Base-by-base conservation (phyloP, 2,329 filamentous ascomycete species). In the Sarocladium kiliense region DNA sequence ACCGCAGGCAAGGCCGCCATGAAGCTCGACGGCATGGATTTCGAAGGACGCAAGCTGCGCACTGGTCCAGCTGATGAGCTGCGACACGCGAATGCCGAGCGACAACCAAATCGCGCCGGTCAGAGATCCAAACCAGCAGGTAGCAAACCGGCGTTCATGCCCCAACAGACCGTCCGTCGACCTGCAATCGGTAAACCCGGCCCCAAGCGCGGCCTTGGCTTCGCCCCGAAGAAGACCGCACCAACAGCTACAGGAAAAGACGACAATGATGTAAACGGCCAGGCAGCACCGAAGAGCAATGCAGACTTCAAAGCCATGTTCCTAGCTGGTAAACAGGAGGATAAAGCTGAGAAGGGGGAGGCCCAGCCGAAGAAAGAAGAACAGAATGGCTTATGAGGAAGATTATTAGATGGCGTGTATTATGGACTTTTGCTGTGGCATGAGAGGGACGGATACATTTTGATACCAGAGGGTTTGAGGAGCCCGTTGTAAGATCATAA, bases 1-100 rank as follows among this genome's bases (percentile, higher is more conserved):
- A 80, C 85, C 34, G 88, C 88, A 0, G 92, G 92, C 25, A 88
- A 82, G 64, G 88, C 88, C 1, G 76, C 82, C n/a, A 66, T 88
- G 7, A 76, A 75, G 25, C 71, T 88, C 2, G 76, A 83, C 42
- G 80, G 80, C 5, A 64, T 75, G 53, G 77, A 82, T 51, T 78
- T 87, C 44, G 77, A 75, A 47, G 79, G 77, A 2, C 72, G 74
- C 34, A 79, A 72, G 55, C 70, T 88, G 23, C 77, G 75, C 16
- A 81, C 77, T 0, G 85, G 82, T 7, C 73, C 75, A 2, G 65
- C 79, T 21, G 74, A 77, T 14, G 80, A 86, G 57, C 68, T 87
- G 25, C 79, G 81, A 55, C 72, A 73, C 23, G 70, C 77, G 53
- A 81, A 76, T 61, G 73, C 68, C 1, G 75, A 77, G 59, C 68